Conservation (phyloP, 1,139 yeast species). For the Magnusiomyces ingens region DNA sequence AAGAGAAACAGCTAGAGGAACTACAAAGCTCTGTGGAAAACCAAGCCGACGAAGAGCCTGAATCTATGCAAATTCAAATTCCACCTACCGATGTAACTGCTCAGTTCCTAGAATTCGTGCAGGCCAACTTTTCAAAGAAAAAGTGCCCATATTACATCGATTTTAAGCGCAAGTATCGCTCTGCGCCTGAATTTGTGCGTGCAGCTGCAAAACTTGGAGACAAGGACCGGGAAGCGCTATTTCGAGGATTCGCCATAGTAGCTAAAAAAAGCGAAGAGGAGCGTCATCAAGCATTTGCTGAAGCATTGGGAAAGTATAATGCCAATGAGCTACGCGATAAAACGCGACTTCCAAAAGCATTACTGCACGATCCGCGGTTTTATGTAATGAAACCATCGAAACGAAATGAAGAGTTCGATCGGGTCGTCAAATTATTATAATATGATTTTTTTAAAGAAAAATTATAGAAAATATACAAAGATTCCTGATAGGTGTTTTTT, state of each 20-base stretch:
- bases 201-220: conserved; percentile 28
- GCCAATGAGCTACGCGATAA: too few relatives aligned
- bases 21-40: neutral
- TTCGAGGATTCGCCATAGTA: conserved; percentile 30
- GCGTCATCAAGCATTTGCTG: too few relatives aligned
- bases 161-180: conserved; percentile 39
- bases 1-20: conserved; percentile 13
- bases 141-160: conserved; percentile 38
- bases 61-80: neutral
- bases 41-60: neutral
- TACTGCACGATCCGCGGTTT: too few relatives aligned
- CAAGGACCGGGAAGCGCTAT: conserved; percentile 37
- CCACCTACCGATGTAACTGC: conserved; percentile 19
- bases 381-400: too few relatives aligned
- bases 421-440: too few relatives aligned
- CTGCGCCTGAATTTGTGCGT: conserved; percentile 27
- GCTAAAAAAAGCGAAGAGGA: conserved; percentile 17
- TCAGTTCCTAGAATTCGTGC: conserved; percentile 32
- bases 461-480: neutral
- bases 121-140: conserved; percentile 27
- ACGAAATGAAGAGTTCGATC: too few relatives aligned
- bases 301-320: too few relatives aligned
- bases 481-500: neutral
- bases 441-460: too few relatives aligned
- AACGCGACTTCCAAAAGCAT: too few relatives aligned